Conservation (phyloP, 306 rosid genomes). For the Prunus mongolica region DNA sequence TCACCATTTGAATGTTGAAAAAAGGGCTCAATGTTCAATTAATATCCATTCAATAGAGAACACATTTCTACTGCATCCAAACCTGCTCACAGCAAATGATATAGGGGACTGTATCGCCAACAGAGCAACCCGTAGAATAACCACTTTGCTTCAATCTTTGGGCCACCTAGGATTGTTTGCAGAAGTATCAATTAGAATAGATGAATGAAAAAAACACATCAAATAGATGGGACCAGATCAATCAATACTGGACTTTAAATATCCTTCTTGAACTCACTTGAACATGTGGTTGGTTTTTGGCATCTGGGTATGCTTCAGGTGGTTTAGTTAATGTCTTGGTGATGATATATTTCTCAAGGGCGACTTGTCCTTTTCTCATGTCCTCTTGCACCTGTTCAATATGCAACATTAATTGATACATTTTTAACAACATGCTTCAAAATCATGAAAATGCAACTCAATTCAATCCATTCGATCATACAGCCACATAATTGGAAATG, state of each 20-base stretch:
- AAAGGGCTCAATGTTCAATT: conserved; percentile 3
- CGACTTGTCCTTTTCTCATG: conserved; percentile 78
- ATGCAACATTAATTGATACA: conserved; percentile 12
- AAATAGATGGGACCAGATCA: not conserved
- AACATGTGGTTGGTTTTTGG: conserved; percentile 97
- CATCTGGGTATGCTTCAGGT: conserved; percentile 94
- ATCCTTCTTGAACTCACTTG: conserved; percentile 49
- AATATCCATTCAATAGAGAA: conserved; percentile 16
- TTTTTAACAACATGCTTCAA: conserved; percentile 17
- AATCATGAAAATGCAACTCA: not conserved
- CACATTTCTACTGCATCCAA: conserved; percentile 27
- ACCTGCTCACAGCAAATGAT: conserved; percentile 92
- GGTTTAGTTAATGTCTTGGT: conserved; percentile 92
- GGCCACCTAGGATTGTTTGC: conserved; percentile 68
- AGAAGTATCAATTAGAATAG: conserved; percentile 23
- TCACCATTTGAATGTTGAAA: conserved; percentile 17
- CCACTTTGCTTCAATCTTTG: conserved; percentile 88
- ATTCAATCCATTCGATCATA: not conserved
- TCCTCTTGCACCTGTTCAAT: conserved; percentile 81
- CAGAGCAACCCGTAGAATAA: conserved; percentile 78
- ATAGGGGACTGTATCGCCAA: conserved; percentile 87
- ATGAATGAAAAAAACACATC: not conserved
- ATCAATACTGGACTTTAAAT: not conserved
- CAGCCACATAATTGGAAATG: not conserved
- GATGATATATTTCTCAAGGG: conserved; percentile 83